phyloP scores from a whole-genome alignment of 768 basidiomycete species.

The Mycena kentingensis region DNA sequence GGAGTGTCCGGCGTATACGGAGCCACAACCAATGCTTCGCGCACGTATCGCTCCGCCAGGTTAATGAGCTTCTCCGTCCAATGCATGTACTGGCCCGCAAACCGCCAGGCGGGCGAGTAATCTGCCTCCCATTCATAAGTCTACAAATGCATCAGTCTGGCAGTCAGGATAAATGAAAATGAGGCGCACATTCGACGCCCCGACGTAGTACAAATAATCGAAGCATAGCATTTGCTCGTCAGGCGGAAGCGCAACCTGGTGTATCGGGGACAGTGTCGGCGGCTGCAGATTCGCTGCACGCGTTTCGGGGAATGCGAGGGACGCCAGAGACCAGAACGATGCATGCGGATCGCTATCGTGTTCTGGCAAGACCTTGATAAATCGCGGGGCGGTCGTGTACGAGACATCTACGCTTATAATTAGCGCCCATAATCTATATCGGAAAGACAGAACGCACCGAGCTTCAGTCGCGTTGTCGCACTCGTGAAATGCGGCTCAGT shows the following conservation, averaged over 20 bases:
- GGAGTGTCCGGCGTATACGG: conserved; percentile 27
- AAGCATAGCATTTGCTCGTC: conserved; percentile 30
- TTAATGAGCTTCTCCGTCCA: conserved; percentile 29
- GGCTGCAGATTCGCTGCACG: conserved; percentile 8
- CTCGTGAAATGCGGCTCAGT: conserved; percentile 21
- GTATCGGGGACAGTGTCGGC: conserved; percentile 22
- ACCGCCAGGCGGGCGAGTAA: conserved; percentile 37
- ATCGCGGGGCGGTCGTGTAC: conserved; percentile 27
- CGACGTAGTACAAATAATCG: conserved; percentile 30
- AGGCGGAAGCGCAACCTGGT: conserved; percentile 20
- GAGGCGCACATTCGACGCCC: conserved; percentile 18
- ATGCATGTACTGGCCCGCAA: conserved; percentile 32
- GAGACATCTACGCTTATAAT: conserved; percentile 24
- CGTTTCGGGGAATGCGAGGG: conserved; percentile 26
- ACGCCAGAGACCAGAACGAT: conserved; percentile 29
- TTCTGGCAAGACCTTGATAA: conserved; percentile 23
- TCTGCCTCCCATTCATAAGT: conserved; percentile 32
- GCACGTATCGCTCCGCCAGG: conserved; percentile 28
- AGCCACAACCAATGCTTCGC: conserved; percentile 18
- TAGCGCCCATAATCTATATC: background rate
- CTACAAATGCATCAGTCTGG: conserved; percentile 8
- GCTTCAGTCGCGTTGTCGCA: conserved; percentile 15
- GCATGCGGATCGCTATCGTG: conserved; percentile 24
- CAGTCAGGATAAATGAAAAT: background rate
- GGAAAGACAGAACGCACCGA: conserved; percentile 7